Conservation (phyloP, 1,284 basidiomycete species). For the Ganoderma sinense region DNA sequence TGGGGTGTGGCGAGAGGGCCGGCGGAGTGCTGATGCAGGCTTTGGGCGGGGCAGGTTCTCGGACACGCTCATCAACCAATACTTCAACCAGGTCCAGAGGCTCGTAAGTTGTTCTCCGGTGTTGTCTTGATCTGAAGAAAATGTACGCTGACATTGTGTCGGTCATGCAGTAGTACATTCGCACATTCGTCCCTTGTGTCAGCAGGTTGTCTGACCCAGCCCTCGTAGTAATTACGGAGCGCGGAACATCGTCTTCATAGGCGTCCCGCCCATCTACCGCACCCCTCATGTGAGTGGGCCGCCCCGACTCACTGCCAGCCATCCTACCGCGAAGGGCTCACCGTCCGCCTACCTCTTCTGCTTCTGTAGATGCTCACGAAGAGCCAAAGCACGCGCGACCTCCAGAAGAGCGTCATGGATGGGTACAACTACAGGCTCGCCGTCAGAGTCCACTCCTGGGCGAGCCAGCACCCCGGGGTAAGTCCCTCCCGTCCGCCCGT, state of each 20-base stretch:
- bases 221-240: slow-evolving; percentile 50
- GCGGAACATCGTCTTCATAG: slow-evolving; percentile 66
- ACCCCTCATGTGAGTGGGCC: slow-evolving; percentile 52
- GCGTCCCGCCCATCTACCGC: slow-evolving; percentile 62
- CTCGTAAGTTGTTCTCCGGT: slow-evolving; percentile 48
- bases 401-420: slow-evolving; percentile 54
- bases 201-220: background rate
- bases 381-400: slow-evolving; percentile 47
- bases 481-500: no score
- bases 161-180: slow-evolving; percentile 35
- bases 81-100: slow-evolving; percentile 62
- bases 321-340: no score
- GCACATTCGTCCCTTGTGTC: no score
- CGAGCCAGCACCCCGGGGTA: slow-evolving; percentile 53
- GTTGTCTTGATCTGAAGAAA: background rate
- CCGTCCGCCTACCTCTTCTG: no score
- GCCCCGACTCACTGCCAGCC: no score
- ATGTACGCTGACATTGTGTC: background rate
- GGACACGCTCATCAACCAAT: slow-evolving; percentile 54
- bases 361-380: slow-evolving; percentile 55
- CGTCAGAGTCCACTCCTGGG: slow-evolving; percentile 47
- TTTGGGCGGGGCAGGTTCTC: slow-evolving; percentile 47
- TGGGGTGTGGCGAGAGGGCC: background rate
- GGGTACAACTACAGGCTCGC: slow-evolving; percentile 59
- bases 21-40: no score